Evolutionary conservation across 768 basidiomycete genomes (phyloP).

Genomic region (Amylocystis lapponica): DNA sequence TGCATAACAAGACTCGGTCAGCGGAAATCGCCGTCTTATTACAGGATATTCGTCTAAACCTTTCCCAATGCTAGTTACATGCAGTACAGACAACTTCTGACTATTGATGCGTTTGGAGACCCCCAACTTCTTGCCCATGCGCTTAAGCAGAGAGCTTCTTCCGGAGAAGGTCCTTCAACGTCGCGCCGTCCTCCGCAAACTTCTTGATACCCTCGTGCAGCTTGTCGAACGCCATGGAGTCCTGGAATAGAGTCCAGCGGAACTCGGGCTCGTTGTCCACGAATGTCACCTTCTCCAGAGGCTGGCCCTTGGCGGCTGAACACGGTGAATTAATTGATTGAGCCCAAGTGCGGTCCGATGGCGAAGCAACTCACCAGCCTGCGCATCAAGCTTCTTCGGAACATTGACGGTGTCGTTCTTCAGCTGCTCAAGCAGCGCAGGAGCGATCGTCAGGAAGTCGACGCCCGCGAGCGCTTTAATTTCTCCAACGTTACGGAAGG

Average conservation of each 20-base stretch:
- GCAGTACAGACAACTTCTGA: too few species aligned
- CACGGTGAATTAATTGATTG: neutral
- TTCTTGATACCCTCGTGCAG: conserved; percentile 97
- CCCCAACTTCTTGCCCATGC: neutral
- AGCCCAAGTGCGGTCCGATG: neutral
- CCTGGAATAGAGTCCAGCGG: conserved; percentile 89
- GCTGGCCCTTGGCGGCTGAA: conserved; percentile 48
- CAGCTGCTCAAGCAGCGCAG: conserved; percentile 87
- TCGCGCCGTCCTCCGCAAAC: conserved; percentile 92
- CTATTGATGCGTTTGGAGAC: too few species aligned
- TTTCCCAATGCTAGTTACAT: too few species aligned
- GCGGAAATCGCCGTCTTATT: too few species aligned
- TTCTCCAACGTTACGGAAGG: conserved; percentile 98
- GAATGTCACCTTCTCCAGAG: conserved; percentile 75
- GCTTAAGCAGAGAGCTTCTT: conserved; percentile 50
- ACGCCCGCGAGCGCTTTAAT: conserved; percentile 94
- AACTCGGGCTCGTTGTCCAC: conserved; percentile 94
- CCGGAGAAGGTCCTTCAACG: conserved; percentile 78
- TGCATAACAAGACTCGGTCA: too few species aligned
- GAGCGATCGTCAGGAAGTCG: conserved; percentile 96
- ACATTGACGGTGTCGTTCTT: conserved; percentile 72
- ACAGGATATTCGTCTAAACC: too few species aligned
- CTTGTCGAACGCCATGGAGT: conserved; percentile 98
- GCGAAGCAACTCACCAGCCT: conserved; percentile 40
- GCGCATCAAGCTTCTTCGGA: conserved; percentile 77